Evolutionary conservation across 345 rosid species (phyloP), one percentile per base, ranked within the genome.

Genomic region (Pugionium dolabratum): DNA sequence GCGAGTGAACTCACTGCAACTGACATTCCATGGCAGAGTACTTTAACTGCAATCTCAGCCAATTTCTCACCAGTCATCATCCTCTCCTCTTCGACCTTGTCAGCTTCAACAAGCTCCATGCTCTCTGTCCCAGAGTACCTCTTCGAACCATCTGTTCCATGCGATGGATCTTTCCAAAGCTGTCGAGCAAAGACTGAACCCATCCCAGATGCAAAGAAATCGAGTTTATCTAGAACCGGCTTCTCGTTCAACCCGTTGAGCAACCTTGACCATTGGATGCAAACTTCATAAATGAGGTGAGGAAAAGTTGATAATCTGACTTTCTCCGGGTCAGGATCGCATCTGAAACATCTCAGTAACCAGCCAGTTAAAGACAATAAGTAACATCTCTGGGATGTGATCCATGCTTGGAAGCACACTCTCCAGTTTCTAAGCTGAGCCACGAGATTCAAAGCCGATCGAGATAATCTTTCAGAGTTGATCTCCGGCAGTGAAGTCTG

Each of bases 11-110:
- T 86, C 59, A 82, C 73, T 28, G 97, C 96, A 71, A 86, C 86
- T 2, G 94, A 86, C 95, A 93, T 88, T 45, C 97, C 97, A 11
- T 92, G 97, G 82, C 96, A 93, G 28, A 90, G 79, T 53, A 90
- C 96, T 41, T 84, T 79, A 42, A 83, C 76, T 37, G 85, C 87
- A 54, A 93, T 81, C 68, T 93, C 97, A 26, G 90, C 91, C 70
- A 84, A 61, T 72, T 90, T 90, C 77, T 87, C 98, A 7, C 76
- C 64, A 5, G 81, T 78, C 86, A 86, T 79, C 39, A 75, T 62
- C 62, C 30, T 45, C 36, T 70, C 88, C 48, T 83, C 89, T 54
- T 86, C 93, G 45, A 79, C 75, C 26, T 80, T 71, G 48, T 79
- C 78, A 62, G 78, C 62, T 76, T 80, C 87, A 58, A 82, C 88